Evolutionary conservation across 2,329 filamentous ascomycete genomes (phyloP).

Genomic region (Aplosporella prunicola): DNA sequence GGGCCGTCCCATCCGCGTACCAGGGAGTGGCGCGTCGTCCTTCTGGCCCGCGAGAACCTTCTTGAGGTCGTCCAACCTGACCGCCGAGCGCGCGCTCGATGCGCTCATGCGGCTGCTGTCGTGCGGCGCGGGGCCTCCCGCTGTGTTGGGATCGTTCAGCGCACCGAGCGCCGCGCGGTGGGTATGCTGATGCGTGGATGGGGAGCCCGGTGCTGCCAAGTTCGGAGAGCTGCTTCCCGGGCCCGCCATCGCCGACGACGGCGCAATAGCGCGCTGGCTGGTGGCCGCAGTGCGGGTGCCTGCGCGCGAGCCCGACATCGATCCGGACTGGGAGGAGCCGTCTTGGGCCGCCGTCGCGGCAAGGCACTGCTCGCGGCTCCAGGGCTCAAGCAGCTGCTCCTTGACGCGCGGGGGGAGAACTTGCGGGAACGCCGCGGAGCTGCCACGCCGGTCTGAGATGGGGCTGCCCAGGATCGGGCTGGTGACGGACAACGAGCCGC

Average conservation of each 20-base stretch:
- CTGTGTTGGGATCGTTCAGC: conserved; percentile 3
- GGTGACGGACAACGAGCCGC: conserved; percentile 51
- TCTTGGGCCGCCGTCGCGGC: conserved; percentile 53
- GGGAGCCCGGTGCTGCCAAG: not conserved
- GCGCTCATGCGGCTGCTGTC: conserved; percentile 24
- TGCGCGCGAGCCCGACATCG: too few relatives aligned
- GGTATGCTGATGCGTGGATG: not conserved
- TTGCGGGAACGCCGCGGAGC: too few relatives aligned
- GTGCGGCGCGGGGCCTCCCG: conserved; percentile 11
- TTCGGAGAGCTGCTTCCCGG: too few relatives aligned
- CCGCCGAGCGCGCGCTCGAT: conserved; percentile 28
- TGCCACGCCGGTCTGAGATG: too few relatives aligned
- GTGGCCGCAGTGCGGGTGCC: too few relatives aligned
- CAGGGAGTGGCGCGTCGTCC: conserved; percentile 34
- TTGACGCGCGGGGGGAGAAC: conserved; percentile 54
- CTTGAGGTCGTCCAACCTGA: conserved; percentile 39
- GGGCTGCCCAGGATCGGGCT: conserved; percentile 2
- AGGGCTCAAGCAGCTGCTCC: conserved; percentile 69
- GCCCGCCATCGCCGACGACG: too few relatives aligned
- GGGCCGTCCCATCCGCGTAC: conserved; percentile 34
- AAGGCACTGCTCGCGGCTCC: conserved; percentile 68
- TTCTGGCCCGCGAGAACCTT: conserved; percentile 31
- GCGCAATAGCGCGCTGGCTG: too few relatives aligned
- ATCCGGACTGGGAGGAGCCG: too few relatives aligned
- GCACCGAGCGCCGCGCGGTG: conserved; percentile 7